Evolutionary conservation across 495 filamentous ascomycete species (phyloP), one percentile per base, ranked within the genome.

Genomic region (Glonium stellatum): DNA sequence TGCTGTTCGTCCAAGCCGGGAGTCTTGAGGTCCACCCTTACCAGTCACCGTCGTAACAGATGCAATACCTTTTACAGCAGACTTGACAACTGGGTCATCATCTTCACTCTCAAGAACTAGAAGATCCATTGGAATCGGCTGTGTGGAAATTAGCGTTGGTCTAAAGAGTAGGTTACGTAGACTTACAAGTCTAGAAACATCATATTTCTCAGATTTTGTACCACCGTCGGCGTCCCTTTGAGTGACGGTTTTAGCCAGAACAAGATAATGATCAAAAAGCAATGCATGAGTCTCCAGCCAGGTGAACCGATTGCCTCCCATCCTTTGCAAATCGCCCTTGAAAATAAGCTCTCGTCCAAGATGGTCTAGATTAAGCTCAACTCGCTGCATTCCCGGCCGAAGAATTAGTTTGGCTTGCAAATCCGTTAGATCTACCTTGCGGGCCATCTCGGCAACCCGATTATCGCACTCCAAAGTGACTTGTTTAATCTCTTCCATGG

Each of bases 101-200:
- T 90, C 86, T 42, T 87, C 84, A 67, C 87, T 93, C 71, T 99
- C 93, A 5, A 99, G 76, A 21, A 92, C 88, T 25, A 99, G 76
- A 35, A 99, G 79, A 67, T 95, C 90, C 92, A 97, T 99, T 0
- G 95, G 95, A 65, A 99, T 96, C 22, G 93, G 93, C 83, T 86
- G 56, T 22, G 47, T 27, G 22, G 5, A 27, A 49, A 37, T 54
- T 31, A 35, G 41, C 25, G 51, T 51, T 57, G 52, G 60, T 31
- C 54, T 31, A 36, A 48, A 47, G 18, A 47, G 36, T 55, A 55
- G 44, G 27, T 21, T 1, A 27, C 11, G 12, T 12, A 22, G 42
- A 64, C 85, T 76, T 75, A 87, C 85, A 73, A 93, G 76, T 73
- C 95, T 93, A 1, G 92, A 97, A 11, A 99, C 92, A 72, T 99